These are phyloP conservation scores for Chaetomium sp. DNA, from an alignment of 2,329 filamentous ascomycete species.

Conservation along the genomic window DNA sequence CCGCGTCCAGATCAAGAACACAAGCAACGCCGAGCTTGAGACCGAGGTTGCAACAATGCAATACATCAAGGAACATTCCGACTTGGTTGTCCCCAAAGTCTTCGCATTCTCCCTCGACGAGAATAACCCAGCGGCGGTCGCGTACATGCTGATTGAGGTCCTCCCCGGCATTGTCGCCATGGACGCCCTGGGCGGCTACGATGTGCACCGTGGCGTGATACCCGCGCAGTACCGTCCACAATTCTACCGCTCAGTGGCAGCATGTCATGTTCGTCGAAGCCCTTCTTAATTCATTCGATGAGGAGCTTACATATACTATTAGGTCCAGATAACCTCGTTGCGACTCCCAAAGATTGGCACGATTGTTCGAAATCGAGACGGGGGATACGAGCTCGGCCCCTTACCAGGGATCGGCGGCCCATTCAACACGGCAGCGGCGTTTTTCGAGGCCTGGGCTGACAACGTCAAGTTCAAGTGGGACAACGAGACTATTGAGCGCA, in stretches of 20 bases:
- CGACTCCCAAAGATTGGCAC: slow-evolving; percentile 22
- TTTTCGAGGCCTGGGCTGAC: slow-evolving; percentile 21
- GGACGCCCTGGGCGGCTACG: slow-evolving; percentile 1
- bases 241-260: neutral
- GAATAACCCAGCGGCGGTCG: neutral
- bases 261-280: neutral
- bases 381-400: slow-evolving; percentile 15
- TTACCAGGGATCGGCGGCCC: slow-evolving; percentile 21
- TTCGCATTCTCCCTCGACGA: slow-evolving; percentile 2
- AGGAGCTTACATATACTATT: neutral
- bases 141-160: slow-evolving; percentile 4
- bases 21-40: neutral
- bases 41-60: slow-evolving; percentile 1
- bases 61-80: neutral
- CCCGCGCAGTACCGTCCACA: neutral
- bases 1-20: neutral
- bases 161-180: neutral
- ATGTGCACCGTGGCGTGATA: slow-evolving; percentile 1
- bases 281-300: neutral
- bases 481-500: slow-evolving; percentile 1
- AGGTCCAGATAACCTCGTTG: slow-evolving; percentile 14
- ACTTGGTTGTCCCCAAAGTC: neutral
- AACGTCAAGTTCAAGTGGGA: slow-evolving; percentile 9
- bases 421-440: slow-evolving; percentile 19
- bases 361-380: slow-evolving; percentile 10